phyloP scores from a whole-genome alignment of 371 early-diverging fungal species.

The Smittium culicis region DNA sequence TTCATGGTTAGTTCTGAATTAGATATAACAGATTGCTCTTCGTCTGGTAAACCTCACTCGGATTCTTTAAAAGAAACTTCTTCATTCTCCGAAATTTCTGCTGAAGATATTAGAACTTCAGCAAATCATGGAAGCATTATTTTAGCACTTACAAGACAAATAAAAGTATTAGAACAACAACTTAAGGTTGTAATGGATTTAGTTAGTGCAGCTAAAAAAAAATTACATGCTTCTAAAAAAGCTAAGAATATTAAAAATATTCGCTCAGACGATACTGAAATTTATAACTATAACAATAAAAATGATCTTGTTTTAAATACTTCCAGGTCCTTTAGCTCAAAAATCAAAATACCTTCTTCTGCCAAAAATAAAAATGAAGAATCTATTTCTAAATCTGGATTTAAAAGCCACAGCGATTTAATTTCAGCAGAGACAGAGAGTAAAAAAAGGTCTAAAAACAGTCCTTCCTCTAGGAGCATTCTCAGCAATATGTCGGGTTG shows the following conservation, averaged over 20 bases:
- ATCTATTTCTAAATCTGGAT: not conserved
- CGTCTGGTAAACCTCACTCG: no score
- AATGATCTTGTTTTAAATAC: not conserved
- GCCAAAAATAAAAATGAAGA: not conserved
- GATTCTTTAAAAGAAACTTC: conserved; percentile 13
- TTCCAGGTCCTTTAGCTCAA: not conserved
- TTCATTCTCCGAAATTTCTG: conserved; percentile 15
- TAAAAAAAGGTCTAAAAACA: not conserved
- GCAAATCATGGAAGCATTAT: conserved; percentile 17
- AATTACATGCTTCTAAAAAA: no score
- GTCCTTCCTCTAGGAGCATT: not conserved
- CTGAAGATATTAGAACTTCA: conserved; percentile 7
- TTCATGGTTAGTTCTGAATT: not conserved
- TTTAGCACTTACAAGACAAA: conserved; percentile 26
- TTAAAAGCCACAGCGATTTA: not conserved
- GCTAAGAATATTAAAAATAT: no score
- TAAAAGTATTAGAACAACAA: conserved; percentile 27
- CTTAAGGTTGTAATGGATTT: conserved; percentile 32
- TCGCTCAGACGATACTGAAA: not conserved
- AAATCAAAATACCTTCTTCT: not conserved
- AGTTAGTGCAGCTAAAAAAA: conserved; percentile 32
- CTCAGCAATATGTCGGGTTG: not conserved
- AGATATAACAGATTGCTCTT: not conserved
- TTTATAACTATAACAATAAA: not conserved
- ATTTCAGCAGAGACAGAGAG: not conserved